Percentiles rank a stretch among this genome's conserved stretches.
Evolutionary conservation across 306 rosid genomes (phyloP).

Genomic region (Medicago lupulina): DNA sequence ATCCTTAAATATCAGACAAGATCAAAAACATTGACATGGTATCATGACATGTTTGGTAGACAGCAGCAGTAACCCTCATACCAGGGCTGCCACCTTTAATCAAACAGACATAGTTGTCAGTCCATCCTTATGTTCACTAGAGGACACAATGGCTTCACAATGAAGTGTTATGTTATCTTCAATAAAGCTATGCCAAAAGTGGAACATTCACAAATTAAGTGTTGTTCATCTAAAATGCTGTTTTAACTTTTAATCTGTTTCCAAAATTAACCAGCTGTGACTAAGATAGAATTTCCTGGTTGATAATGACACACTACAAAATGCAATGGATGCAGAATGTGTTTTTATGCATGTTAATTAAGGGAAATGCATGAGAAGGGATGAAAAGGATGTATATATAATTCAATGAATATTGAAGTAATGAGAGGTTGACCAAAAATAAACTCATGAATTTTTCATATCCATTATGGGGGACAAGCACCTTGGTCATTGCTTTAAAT

Average conservation of each 20-base stretch:
- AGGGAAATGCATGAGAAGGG: not conserved
- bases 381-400: not conserved
- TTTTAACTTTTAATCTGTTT: conserved; percentile 23
- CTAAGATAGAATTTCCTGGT: conserved; percentile 33
- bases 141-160: conserved; percentile 23
- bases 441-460: not conserved
- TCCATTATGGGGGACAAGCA: conserved; percentile 32
- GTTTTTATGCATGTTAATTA: not conserved
- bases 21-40: conserved; percentile 27
- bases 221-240: conserved; percentile 2
- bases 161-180: conserved; percentile 32
- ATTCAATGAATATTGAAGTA: not conserved
- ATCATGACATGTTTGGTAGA: conserved; percentile 52
- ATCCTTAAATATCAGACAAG: conserved; percentile 47
- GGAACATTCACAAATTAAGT: conserved; percentile 32
- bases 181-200: conserved; percentile 19
- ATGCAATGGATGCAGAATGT: not conserved
- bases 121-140: conserved; percentile 41
- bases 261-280: conserved; percentile 43
- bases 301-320: conserved; percentile 15
- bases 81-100: conserved; percentile 48
- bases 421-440: not conserved
- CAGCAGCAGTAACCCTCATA: conserved; percentile 44
- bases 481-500: conserved; percentile 32
- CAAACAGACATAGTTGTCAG: conserved; percentile 55